phyloP scores from a whole-genome alignment of 768 basidiomycete species.

The Xerocomus spinulosus region DNA sequence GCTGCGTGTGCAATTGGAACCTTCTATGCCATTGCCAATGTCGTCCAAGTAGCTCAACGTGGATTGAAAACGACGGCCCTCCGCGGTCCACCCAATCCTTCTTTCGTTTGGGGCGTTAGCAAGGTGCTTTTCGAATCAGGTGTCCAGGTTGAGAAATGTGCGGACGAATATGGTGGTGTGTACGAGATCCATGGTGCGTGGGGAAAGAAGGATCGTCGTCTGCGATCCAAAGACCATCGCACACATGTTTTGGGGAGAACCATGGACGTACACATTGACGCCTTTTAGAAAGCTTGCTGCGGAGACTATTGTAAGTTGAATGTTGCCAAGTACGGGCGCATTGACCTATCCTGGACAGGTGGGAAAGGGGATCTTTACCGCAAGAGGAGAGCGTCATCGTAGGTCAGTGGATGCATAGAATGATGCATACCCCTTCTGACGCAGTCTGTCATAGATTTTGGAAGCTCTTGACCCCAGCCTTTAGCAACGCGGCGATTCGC shows the following conservation, averaged over 20 bases:
- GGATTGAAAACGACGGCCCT: conserved; percentile 18
- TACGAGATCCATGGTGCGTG: conserved; percentile 33
- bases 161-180: neutral
- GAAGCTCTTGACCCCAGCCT: conserved; percentile 37
- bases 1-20: neutral
- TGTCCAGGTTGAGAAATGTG: conserved; percentile 19
- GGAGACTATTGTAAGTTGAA: conserved; percentile 28
- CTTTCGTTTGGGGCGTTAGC: conserved; percentile 14
- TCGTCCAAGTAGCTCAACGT: neutral
- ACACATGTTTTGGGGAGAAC: conserved; percentile 48
- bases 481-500: conserved; percentile 39
- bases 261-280: conserved; percentile 32
- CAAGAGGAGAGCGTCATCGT: conserved; percentile 42
- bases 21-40: conserved; percentile 9
- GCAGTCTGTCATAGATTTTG: too few species aligned
- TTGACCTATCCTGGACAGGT: conserved; percentile 16
- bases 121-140: conserved; percentile 11
- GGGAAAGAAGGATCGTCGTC: conserved; percentile 33
- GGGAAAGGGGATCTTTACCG: conserved; percentile 37
- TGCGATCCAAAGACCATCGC: conserved; percentile 38
- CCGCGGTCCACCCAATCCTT: conserved; percentile 17
- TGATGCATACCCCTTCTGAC: too few species aligned
- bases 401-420: conserved; percentile 23
- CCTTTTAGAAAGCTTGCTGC: conserved; percentile 17
- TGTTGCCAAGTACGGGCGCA: too few species aligned